Conservation (phyloP, 2,329 filamentous ascomycete species). For the Ascocoryne sarcoides region DNA sequence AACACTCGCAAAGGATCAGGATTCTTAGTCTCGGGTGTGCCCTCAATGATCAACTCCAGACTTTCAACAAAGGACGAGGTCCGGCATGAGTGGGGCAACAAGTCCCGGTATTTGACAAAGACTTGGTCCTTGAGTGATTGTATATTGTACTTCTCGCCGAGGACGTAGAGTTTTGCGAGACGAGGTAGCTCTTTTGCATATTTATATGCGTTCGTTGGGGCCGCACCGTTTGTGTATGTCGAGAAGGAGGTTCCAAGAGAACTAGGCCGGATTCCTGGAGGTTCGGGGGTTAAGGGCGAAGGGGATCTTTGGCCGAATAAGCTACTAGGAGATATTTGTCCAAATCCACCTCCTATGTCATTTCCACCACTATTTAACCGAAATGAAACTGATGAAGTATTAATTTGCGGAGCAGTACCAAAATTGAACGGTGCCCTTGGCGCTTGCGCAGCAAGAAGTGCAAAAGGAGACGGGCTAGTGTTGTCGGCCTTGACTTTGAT, state of each 20-base stretch:
- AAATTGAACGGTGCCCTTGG: no score
- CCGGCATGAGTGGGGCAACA: neutral
- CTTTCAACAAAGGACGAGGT: neutral
- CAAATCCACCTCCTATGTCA: no score
- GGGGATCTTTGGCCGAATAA: neutral
- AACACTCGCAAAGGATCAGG: conserved; percentile 1
- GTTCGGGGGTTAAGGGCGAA: neutral
- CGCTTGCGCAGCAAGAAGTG: no score
- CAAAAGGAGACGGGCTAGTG: no score
- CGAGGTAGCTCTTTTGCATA: neutral
- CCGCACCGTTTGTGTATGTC: no score
- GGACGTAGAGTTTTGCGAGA: conserved; percentile 8
- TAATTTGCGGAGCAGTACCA: no score
- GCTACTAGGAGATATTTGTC: no score
- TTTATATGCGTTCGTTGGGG: no score
- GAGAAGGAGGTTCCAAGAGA: no score
- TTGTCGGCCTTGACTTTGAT: no score
- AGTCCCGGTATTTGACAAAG: conserved; percentile 5
- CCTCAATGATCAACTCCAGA: conserved; percentile 10
- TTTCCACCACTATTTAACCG: no score
- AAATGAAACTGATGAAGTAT: no score
- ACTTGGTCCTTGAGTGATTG: conserved; percentile 4
- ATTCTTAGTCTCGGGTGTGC: conserved; percentile 3
- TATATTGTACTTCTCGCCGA: conserved; percentile 10
- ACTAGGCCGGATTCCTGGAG: neutral